Percentiles rank a stretch among this genome's conserved stretches.
Evolutionary conservation across 768 basidiomycete species (phyloP).

Genomic region (Leccinum variicolor): DNA sequence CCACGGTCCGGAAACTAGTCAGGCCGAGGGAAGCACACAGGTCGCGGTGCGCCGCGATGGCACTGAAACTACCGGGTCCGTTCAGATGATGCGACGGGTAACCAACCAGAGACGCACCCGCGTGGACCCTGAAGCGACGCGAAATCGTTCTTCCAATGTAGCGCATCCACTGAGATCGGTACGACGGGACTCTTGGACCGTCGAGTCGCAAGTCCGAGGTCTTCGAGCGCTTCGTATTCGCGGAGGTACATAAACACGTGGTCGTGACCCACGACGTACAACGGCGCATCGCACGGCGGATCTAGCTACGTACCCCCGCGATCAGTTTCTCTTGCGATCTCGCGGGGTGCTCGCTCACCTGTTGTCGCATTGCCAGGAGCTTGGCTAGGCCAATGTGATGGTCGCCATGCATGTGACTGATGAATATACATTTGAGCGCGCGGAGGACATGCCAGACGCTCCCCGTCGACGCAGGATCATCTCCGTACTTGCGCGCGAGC

Average conservation of each 20-base stretch:
- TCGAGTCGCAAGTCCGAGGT: conserved; percentile 56
- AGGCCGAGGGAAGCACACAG: conserved; percentile 58
- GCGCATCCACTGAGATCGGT: conserved; percentile 51
- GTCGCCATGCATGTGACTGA: conserved; percentile 91
- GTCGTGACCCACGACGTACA: conserved; percentile 68
- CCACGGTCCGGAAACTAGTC: conserved; percentile 58
- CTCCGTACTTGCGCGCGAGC: conserved; percentile 72
- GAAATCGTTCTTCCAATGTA: conserved; percentile 44
- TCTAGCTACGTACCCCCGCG: conserved; percentile 45
- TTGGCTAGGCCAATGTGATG: conserved; percentile 84
- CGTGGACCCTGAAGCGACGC: conserved; percentile 26
- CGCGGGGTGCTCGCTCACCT: conserved; percentile 50
- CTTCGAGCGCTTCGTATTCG: conserved; percentile 70
- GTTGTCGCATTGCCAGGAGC: conserved; percentile 65
- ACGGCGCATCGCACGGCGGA: conserved; percentile 55
- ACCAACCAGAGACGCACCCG: conserved; percentile 2
- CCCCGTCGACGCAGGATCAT: conserved; percentile 30
- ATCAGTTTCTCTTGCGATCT: neutral
- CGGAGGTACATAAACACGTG: conserved; percentile 61
- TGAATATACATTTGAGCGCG: conserved; percentile 75
- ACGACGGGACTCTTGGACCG: conserved; percentile 48
- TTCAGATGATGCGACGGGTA: no score
- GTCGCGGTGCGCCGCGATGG: conserved; percentile 36
- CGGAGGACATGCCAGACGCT: conserved; percentile 59
- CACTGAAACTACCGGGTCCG: conserved; percentile 33